Percentiles rank a stretch among this genome's conserved stretches.
These are phyloP conservation scores for Amoeboaphelidium protococcarum DNA, from an alignment of 371 early-diverging fungal species.

Conservation along the genomic window DNA sequence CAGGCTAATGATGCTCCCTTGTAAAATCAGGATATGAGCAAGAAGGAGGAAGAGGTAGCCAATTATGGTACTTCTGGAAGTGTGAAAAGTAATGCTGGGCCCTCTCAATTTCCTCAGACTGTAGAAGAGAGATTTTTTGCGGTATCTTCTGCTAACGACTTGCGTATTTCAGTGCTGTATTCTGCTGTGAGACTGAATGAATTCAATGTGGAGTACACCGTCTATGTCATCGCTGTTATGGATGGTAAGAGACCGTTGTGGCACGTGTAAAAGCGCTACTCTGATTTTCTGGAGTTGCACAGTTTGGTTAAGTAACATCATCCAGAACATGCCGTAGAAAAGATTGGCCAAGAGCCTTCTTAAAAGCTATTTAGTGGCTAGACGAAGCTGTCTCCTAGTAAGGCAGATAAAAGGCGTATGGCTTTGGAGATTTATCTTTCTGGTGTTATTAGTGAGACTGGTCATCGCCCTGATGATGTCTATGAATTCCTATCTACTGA, in stretches of 20 bases:
- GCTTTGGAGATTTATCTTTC: background rate
- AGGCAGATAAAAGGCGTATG: slow-evolving; percentile 20
- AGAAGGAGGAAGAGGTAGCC: too few species aligned
- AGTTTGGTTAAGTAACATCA: slow-evolving; percentile 23
- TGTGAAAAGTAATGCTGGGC: too few species aligned
- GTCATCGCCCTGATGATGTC: slow-evolving; percentile 29
- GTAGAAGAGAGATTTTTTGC: background rate
- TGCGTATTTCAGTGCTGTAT: slow-evolving; percentile 9
- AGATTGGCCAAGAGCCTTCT: slow-evolving; percentile 41
- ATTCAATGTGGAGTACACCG: slow-evolving; percentile 9
- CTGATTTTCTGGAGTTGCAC: slow-evolving; percentile 46
- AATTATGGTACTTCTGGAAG: too few species aligned
- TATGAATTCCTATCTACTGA: slow-evolving; percentile 44
- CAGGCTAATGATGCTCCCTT: too few species aligned
- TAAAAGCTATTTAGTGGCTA: slow-evolving; percentile 26
- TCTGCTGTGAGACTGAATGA: slow-evolving; percentile 7
- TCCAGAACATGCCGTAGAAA: slow-evolving; percentile 15
- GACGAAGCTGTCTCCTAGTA: slow-evolving; percentile 29
- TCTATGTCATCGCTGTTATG: slow-evolving; percentile 6
- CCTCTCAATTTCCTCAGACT: background rate
- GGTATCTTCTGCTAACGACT: background rate
- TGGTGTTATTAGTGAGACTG: background rate
- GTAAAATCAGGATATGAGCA: too few species aligned
- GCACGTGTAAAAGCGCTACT: slow-evolving; percentile 50
- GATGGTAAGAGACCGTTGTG: slow-evolving; percentile 26